Percentiles rank a stretch among this genome's conserved stretches.
Evolutionary conservation across 768 basidiomycete genomes (phyloP).

Genomic region (Leccinum longicurvipes): DNA sequence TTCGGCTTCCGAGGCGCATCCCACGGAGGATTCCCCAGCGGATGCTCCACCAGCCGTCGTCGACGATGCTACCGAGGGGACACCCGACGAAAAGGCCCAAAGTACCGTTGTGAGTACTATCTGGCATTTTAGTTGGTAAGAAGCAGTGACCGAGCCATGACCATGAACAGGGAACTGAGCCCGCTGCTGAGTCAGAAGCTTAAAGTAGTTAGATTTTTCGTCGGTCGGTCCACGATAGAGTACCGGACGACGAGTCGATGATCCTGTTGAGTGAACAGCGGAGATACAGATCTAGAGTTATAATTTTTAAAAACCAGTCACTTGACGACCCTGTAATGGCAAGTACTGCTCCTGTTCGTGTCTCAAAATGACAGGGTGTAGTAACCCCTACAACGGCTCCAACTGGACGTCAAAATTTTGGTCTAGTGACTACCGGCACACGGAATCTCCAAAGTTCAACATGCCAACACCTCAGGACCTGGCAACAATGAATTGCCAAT

Average conservation of each 20-base stretch:
- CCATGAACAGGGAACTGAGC: not conserved
- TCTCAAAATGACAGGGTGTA: not conserved
- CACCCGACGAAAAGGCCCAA: conserved; percentile 4
- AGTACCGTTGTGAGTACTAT: conserved; percentile 15
- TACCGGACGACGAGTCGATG: not conserved
- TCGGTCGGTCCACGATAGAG: not conserved
- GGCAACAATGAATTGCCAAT: not conserved
- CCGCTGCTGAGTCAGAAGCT: conserved; percentile 7
- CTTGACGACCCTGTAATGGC: not conserved
- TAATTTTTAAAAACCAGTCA: not conserved
- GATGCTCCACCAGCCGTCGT: not conserved
- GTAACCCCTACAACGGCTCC: no score
- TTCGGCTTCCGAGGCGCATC: not conserved
- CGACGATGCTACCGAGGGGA: conserved; percentile 5
- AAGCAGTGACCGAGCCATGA: conserved; percentile 5
- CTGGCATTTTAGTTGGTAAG: not conserved
- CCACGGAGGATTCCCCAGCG: not conserved
- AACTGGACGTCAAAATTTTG: not conserved
- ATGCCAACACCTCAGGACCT: no score
- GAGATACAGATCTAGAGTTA: not conserved
- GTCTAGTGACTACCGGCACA: no score
- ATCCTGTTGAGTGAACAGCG: not conserved
- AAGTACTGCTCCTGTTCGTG: not conserved
- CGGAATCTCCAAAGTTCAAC: not conserved
- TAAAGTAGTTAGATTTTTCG: conserved; percentile 1